Conservation (phyloP, 106 monocot genomes). For the Dactylorhiza incarnata region DNA sequence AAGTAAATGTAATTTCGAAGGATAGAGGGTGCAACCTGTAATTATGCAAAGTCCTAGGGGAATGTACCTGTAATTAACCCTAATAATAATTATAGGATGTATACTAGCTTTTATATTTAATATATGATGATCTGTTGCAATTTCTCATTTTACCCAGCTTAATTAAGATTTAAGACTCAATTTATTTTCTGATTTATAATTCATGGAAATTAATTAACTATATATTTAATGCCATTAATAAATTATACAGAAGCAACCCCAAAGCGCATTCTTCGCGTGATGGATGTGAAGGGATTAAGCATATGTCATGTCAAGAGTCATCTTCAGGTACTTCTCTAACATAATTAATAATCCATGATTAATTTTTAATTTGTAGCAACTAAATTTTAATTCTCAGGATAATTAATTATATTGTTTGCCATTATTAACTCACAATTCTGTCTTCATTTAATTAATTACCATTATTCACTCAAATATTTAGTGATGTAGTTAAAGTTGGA, state of each 20-base stretch:
- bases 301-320: slow-evolving; percentile 87
- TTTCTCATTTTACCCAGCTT: no score
- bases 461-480: no score
- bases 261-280: slow-evolving; percentile 53
- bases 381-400: no score
- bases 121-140: not conserved
- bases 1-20: no score
- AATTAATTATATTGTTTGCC: no score
- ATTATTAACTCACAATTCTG: no score
- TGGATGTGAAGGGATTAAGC: slow-evolving; percentile 53
- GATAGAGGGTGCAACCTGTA: no score
- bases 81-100: not conserved
- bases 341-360: not conserved
- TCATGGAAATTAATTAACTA: not conserved
- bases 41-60: no score
- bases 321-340: slow-evolving; percentile 50
- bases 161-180: not conserved
- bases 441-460: no score
- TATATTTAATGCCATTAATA: not conserved
- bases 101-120: not conserved
- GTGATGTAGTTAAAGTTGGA: no score
- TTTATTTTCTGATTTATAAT: not conserved
- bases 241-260: slow-evolving; percentile 63
- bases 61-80: not conserved
- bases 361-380: no score